These are phyloP conservation scores for Globisporangium middletonii DNA, from an alignment of 352 stramenopile species.

Conservation along the genomic window DNA sequence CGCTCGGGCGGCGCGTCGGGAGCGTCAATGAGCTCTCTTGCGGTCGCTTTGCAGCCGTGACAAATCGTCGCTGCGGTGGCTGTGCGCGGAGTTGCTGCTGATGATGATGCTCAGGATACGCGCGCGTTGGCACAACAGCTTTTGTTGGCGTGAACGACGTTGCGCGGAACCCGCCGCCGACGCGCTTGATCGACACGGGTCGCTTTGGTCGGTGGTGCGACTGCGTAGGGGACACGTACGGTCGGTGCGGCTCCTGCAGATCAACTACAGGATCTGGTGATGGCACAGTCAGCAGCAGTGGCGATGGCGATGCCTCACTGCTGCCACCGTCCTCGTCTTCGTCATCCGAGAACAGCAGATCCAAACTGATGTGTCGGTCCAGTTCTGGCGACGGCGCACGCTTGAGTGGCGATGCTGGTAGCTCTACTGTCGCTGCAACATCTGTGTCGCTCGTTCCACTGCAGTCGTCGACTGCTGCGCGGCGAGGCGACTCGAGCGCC, in stretches of 20 bases:
- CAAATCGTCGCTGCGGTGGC: background rate
- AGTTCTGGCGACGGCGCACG: background rate
- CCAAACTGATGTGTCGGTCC: slow-evolving; percentile 28
- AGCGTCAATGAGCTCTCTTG: slow-evolving; percentile 3
- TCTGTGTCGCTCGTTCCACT: background rate
- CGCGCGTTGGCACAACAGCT: slow-evolving; percentile 3
- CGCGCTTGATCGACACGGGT: slow-evolving; percentile 32
- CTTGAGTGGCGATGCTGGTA: background rate
- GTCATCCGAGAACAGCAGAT: slow-evolving; percentile 49
- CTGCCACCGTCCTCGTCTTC: background rate
- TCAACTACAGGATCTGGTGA: background rate
- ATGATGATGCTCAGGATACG: background rate
- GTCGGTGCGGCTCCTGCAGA: background rate
- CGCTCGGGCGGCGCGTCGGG: slow-evolving; percentile 7
- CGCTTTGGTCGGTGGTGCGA: slow-evolving; percentile 10
- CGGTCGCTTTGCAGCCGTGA: background rate
- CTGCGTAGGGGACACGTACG: background rate
- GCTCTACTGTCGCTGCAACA: background rate
- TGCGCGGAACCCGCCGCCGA: slow-evolving; percentile 52
- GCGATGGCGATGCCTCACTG: background rate
- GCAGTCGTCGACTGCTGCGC: background rate
- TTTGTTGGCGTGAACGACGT: slow-evolving; percentile 16
- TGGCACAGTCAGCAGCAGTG: background rate
- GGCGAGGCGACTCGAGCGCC: background rate
- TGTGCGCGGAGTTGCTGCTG: background rate